Base-by-base conservation (phyloP, 495 filamentous ascomycete species). In the Ramalina peruviana region DNA sequence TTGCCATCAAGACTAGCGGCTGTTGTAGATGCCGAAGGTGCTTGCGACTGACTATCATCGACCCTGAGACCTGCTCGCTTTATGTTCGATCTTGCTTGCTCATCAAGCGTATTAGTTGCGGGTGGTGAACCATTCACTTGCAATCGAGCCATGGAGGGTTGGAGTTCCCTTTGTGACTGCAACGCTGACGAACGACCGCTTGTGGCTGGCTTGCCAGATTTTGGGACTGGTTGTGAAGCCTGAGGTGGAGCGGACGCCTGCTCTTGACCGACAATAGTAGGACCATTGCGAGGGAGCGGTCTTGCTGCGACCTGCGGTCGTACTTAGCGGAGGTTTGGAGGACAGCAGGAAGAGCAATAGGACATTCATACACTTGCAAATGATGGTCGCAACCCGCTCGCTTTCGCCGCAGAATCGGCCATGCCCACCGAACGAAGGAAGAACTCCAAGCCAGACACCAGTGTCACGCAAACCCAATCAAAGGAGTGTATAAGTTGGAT, bases 1-100 rank as follows among this genome's bases (percentile, higher is more conserved):
- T 94, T 94, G 25, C 84, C 86, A 60, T 94, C 88, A 16, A 93
- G 71, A 58, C 87, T 95, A 40, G 86, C 81, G 36, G 85, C 82
- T 63, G 93, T 95, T 4, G 81, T 88, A 6, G 80, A 89, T 61
- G 69, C 90, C 57, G 64, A 87, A 57, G 62, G 88, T 67, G 73
- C 71, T 68, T 72, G 86, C 66, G 74, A 93, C 66, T 66, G 69
- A 51, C 74, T 71, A 57, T 76, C 73, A 45, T 76, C 73, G 16
- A 51, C 47, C 43, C 45, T 51, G 38, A 58, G 49, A 25, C 53
- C 58, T 19, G 44, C 48, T 48, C 58, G 46, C 44, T 40, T 54
- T 36, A 52, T 56, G 25, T 53, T 56, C 36, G 39, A 46, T 33
- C 48, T 56, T 27, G 45, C 40, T 46, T 53, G 54, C 25, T 60